phyloP scores from a whole-genome alignment of 2,329 filamentous ascomycete genomes.

The Colletotrichum siamense region DNA sequence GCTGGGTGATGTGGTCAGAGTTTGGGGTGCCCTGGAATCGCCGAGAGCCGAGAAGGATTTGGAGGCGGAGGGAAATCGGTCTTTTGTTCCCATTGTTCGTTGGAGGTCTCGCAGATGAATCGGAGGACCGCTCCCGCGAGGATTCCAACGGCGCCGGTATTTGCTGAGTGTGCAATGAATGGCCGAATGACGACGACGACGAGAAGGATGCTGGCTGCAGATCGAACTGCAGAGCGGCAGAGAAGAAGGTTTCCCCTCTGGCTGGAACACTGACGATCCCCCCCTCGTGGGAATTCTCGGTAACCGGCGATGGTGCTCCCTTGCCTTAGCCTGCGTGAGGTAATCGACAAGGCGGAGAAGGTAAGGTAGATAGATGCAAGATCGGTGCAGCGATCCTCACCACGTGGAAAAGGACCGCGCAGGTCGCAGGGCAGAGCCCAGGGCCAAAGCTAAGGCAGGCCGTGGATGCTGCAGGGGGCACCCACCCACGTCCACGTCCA shows the following conservation, averaged over 20 bases:
- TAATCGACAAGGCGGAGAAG: background rate
- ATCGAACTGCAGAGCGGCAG: background rate
- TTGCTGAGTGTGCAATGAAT: background rate
- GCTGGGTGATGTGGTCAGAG: background rate
- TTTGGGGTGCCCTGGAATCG: background rate
- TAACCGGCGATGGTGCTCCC: background rate
- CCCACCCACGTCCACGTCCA: background rate
- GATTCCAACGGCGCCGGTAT: background rate
- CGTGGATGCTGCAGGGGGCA: background rate
- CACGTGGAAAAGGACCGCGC: background rate
- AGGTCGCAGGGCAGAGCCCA: background rate
- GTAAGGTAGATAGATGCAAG: background rate
- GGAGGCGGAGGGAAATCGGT: background rate
- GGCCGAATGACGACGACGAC: background rate
- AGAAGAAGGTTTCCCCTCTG: background rate
- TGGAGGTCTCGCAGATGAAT: background rate
- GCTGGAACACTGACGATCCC: background rate
- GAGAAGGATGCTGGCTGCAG: background rate
- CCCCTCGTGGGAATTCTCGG: background rate
- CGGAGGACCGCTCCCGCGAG: background rate
- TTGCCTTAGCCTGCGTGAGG: background rate
- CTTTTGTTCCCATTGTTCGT: background rate
- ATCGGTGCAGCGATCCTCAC: background rate
- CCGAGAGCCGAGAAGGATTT: background rate
- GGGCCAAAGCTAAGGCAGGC: background rate